Evolutionary conservation across 2,329 filamentous ascomycete species (phyloP).

Genomic region (Aspergillus sp.): DNA sequence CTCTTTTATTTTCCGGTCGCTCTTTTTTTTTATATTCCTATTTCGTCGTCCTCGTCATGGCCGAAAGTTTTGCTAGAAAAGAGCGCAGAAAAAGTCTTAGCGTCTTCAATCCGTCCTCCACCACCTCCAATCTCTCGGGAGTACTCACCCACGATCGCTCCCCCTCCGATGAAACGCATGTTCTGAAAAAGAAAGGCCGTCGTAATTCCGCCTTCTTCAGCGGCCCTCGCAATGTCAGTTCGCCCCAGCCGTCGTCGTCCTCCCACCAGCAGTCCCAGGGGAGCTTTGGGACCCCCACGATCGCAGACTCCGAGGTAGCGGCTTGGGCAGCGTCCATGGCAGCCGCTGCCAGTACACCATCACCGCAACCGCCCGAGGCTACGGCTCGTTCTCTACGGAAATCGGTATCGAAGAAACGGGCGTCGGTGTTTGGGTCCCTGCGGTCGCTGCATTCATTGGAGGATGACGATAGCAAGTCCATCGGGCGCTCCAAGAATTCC

Average conservation of each 20-base stretch:
- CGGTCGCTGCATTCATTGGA: conserved; percentile 45
- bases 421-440: conserved; percentile 54
- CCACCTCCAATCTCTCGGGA: conserved; percentile 15
- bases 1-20: conserved; percentile 2
- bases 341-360: conserved; percentile 4
- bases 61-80: conserved; percentile 24
- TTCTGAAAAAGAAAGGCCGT: conserved; percentile 26
- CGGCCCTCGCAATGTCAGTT: conserved; percentile 19
- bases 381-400: conserved; percentile 30
- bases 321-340: conserved; percentile 16
- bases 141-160: conserved; percentile 26
- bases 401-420: conserved; percentile 40
- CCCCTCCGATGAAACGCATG: conserved; percentile 29
- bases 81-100: conserved; percentile 30
- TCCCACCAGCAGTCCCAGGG: conserved; percentile 1
- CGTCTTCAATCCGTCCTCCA: conserved; percentile 23
- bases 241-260: background rate
- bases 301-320: conserved; percentile 20
- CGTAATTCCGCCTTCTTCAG: conserved; percentile 35
- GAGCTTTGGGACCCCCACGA: conserved; percentile 15
- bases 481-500: conserved; percentile 44
- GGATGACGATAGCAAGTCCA: conserved; percentile 46
- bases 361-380: conserved; percentile 14
- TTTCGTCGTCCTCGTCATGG: conserved; percentile 16
- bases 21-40: conserved; percentile 1